Evolutionary conservation across 768 basidiomycete genomes (phyloP).

Genomic region (Termitomyces sp.): DNA sequence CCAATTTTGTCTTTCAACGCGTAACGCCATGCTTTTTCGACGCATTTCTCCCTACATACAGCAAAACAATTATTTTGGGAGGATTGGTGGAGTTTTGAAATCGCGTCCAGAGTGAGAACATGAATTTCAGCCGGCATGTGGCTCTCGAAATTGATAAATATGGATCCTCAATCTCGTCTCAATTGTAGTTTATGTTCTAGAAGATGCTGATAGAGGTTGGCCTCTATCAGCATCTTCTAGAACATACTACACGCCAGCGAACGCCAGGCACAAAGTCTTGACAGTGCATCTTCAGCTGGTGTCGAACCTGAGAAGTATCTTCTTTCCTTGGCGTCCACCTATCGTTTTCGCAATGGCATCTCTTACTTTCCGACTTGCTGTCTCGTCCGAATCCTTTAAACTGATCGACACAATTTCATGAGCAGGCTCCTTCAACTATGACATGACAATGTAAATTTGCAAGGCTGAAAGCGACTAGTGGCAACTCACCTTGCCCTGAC

Average conservation of each 20-base stretch:
- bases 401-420: constrained; percentile 62
- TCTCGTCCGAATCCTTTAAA: constrained; percentile 28
- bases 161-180: no score
- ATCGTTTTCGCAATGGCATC: constrained; percentile 37
- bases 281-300: constrained; percentile 7
- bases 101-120: no score
- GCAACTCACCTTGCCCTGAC: constrained; percentile 42
- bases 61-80: no score
- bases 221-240: neutral
- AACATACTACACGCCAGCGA: neutral
- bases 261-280: no score
- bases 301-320: constrained; percentile 36
- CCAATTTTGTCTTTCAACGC: no score
- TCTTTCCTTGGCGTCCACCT: constrained; percentile 34
- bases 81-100: no score
- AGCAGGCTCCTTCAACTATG: constrained; percentile 60
- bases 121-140: no score
- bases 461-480: neutral
- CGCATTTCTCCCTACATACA: no score
- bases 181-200: no score
- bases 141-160: no score
- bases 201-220: no score
- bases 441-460: neutral
- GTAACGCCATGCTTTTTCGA: no score
- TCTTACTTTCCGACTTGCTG: constrained; percentile 40